Percentiles rank a stretch among this genome's conserved stretches.
Evolutionary conservation across 148 eudicot species (phyloP).

Genomic region (Spergularia marina): DNA sequence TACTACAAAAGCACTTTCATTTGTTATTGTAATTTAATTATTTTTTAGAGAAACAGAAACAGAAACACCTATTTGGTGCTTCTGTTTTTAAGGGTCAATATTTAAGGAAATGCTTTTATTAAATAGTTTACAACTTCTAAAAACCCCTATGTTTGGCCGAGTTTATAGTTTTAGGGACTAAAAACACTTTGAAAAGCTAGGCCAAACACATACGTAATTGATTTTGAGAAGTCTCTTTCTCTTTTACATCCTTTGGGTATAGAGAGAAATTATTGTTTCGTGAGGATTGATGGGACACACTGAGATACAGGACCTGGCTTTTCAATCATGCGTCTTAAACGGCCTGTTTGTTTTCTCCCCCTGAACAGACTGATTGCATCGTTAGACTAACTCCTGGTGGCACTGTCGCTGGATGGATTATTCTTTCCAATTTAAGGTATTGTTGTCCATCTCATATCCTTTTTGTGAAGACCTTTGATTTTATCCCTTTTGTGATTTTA

Average conservation of each 20-base stretch:
- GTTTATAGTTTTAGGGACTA: no score
- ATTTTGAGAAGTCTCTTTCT: not conserved
- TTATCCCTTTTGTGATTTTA: not conserved
- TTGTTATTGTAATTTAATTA: no score
- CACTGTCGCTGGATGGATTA: slow-evolving; percentile 71
- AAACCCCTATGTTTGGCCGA: no score
- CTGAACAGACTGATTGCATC: slow-evolving; percentile 81
- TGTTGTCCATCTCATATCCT: slow-evolving; percentile 5
- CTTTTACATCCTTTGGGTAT: not conserved
- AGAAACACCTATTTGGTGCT: no score
- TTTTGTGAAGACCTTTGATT: not conserved
- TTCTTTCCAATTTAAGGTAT: slow-evolving; percentile 81
- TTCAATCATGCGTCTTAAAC: not conserved
- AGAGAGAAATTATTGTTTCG: not conserved
- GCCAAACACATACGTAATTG: no score
- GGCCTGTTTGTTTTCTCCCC: not conserved
- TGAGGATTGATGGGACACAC: not conserved
- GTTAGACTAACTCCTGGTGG: slow-evolving; percentile 79
- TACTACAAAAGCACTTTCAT: no score
- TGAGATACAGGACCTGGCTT: not conserved
- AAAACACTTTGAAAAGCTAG: no score
- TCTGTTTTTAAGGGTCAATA: no score
- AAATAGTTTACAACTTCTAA: no score
- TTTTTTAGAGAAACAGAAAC: no score
- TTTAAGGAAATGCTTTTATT: no score